Evolutionary conservation across 495 filamentous ascomycete genomes (phyloP), one percentile per base, ranked within the genome.

Genomic region (Trichoderma parareesei): DNA sequence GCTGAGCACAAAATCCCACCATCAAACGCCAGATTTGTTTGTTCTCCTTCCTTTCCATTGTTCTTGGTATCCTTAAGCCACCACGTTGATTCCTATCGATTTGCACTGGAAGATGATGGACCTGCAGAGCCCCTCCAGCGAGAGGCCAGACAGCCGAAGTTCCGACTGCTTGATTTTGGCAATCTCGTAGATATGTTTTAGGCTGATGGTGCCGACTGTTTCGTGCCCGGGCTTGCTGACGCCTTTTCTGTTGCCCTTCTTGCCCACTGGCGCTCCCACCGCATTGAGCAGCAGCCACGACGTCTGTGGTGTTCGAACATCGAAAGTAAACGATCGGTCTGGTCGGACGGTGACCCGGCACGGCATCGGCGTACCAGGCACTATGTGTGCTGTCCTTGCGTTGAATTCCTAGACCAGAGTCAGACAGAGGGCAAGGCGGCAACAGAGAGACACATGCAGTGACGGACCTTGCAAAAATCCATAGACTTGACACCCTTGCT

Each of bases 401-500:
- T 99, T 99, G 83, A 98, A 99, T 77, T 99, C 94, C 94, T 98
- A 65, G 37, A 64, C 33, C 16, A 64, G 35, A 65, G 65, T 38
- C 5, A 40, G 49, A 27, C 27, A 27, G 27, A 27, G 27, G 0
- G 27, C 37, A 27, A 40, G 8, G 18, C 5, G 14, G 6, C 18
- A 43, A 44, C 8, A 27, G 20, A 16, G n/a, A 27, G 20, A 16
- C 20, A 37, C 11, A 33, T 20, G 4, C 11, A 13, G 33, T 41
- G 37, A 67, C 79, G 69, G 71, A 97, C 94, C 85, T 98, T 98
- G 84, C 94, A 98, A 75, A 98, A 98, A 77, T 99, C 95, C 89
- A 99, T 99, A 66, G 89, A 93, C 82, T 99, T 99, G 48, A 99
- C 90, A 81, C 94, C 94, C 82, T 97, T 98, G 75, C 89, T 93